Conservation (phyloP, 352 stramenopile species). For the Phytophthora constricta region DNA sequence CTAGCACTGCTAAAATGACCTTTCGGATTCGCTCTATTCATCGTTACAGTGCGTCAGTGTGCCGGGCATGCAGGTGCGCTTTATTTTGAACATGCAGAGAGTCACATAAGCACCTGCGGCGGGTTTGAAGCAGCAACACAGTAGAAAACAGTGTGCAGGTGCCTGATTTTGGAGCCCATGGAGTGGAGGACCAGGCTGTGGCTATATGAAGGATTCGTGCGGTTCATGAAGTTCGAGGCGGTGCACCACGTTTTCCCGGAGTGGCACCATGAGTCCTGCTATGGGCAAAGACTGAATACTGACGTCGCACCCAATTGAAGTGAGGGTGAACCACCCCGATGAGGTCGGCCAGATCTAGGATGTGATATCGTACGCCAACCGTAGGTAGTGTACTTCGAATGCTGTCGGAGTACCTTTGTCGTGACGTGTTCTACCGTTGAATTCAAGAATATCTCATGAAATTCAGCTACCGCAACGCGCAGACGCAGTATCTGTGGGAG, state of each 20-base stretch:
- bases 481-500: constrained; percentile 96
- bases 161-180: too few species aligned
- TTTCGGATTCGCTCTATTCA: too few species aligned
- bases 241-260: constrained; percentile 93
- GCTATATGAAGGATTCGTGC: constrained; percentile 99
- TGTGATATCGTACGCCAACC: constrained; percentile 97
- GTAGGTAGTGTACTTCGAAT: constrained; percentile 80
- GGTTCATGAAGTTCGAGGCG: constrained; percentile 96
- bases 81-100: too few species aligned
- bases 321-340: constrained; percentile 93
- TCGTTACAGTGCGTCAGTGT: too few species aligned
- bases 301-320: constrained; percentile 94
- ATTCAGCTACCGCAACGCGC: constrained; percentile 95
- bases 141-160: too few species aligned
- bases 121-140: too few species aligned
- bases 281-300: constrained; percentile 94
- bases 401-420: constrained; percentile 79
- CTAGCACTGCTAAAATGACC: too few species aligned
- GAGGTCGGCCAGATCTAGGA: constrained; percentile 99
- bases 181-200: constrained; percentile 96
- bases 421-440: constrained; percentile 80
- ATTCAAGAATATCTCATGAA: constrained; percentile 94
- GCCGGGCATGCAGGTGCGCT: too few species aligned
- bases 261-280: constrained; percentile 88
- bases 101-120: too few species aligned